phyloP scores from a whole-genome alignment of 805 yeast genomes.

The Candida methanosorbosa region DNA sequence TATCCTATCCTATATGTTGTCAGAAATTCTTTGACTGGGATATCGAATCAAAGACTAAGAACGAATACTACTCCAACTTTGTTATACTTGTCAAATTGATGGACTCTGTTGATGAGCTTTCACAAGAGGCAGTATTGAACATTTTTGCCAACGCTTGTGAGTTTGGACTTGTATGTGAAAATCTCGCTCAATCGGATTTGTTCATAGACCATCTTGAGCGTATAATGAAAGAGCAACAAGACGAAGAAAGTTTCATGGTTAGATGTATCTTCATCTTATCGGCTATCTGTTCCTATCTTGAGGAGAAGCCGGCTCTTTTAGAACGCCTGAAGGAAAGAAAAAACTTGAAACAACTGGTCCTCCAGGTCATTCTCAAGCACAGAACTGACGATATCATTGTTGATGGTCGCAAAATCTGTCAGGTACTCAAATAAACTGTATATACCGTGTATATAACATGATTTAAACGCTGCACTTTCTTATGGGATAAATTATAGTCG shows the following conservation, averaged over 20 bases:
- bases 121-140: constrained; percentile 27
- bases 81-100: constrained; percentile 31
- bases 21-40: constrained; percentile 53
- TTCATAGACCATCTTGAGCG: constrained; percentile 11
- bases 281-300: constrained; percentile 1
- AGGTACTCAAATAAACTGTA: too few species aligned
- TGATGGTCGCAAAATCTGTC: too few species aligned
- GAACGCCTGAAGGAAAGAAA: too few species aligned
- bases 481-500: too few species aligned
- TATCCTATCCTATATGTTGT: constrained; percentile 27
- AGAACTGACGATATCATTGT: background rate
- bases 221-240: constrained; percentile 9
- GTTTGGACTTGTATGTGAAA: constrained; percentile 14
- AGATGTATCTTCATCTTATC: constrained; percentile 15
- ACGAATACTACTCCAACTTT: constrained; percentile 29
- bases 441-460: too few species aligned
- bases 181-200: constrained; percentile 10
- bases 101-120: constrained; percentile 26
- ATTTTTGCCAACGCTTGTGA: constrained; percentile 23
- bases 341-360: too few species aligned
- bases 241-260: constrained; percentile 12
- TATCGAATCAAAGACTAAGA: constrained; percentile 12
- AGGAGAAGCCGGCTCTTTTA: too few species aligned
- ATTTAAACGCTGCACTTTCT: too few species aligned
- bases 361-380: too few species aligned